Percentiles rank a stretch among this genome's conserved stretches.
Conservation (phyloP, 192 early-diverging fungal genomes). For the Podila clonocystis region DNA sequence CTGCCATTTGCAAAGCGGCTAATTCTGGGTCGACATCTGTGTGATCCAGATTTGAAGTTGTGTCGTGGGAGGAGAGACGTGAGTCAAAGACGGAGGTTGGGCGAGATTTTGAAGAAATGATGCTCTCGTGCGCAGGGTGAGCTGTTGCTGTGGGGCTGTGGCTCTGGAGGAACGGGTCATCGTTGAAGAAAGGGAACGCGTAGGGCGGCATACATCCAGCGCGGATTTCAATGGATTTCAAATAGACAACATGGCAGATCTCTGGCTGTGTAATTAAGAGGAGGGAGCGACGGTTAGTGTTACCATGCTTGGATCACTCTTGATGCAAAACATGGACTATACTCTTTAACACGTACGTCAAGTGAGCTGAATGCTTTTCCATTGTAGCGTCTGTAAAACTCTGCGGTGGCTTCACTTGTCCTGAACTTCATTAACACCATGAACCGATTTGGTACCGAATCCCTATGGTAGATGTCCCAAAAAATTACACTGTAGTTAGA, state of each 20-base stretch:
- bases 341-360: slow-evolving; percentile 57
- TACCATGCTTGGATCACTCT: too few relatives aligned
- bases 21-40: background rate
- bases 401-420: slow-evolving; percentile 59
- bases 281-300: too few relatives aligned
- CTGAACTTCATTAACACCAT: slow-evolving; percentile 90
- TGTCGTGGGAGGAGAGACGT: too few relatives aligned
- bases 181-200: slow-evolving; percentile 65
- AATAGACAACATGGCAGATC: slow-evolving; percentile 83
- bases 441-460: slow-evolving; percentile 86
- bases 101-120: background rate
- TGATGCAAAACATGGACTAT: background rate
- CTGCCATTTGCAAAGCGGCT: background rate
- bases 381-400: slow-evolving; percentile 84
- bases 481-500: background rate
- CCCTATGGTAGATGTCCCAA: slow-evolving; percentile 56
- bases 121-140: background rate
- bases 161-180: slow-evolving; percentile 57
- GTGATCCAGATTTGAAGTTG: background rate
- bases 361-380: slow-evolving; percentile 87
- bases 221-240: slow-evolving; percentile 77
- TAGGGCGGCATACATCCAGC: slow-evolving; percentile 66
- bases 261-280: slow-evolving; percentile 61
- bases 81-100: too few relatives aligned
- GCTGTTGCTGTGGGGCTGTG: slow-evolving; percentile 9